These are phyloP conservation scores for Sphagnum magellanicum DNA, from an alignment of 228 moss, liverwort and hornwort species.

Conservation along the genomic window DNA sequence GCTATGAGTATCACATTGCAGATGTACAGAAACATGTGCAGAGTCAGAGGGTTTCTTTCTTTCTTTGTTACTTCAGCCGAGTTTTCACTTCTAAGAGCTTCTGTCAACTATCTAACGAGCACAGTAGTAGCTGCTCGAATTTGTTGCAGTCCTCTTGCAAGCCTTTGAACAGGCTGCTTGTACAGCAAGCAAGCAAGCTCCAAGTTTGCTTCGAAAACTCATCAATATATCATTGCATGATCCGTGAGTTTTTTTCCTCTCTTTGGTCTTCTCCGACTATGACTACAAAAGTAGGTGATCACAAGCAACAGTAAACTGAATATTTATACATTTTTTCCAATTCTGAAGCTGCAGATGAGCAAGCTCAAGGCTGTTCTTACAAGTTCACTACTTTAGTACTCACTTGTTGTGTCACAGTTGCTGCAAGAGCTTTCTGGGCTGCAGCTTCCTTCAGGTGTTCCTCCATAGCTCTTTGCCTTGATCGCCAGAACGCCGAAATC, in stretches of 20 bases:
- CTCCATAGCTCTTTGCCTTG: constrained; percentile 31
- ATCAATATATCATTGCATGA: too few relatives aligned
- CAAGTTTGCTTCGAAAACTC: too few relatives aligned
- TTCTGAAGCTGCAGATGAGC: neutral
- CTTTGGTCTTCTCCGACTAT: neutral
- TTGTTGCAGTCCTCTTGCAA: too few relatives aligned
- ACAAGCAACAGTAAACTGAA: too few relatives aligned
- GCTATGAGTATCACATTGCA: too few relatives aligned
- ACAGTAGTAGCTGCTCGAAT: too few relatives aligned
- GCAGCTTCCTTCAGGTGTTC: constrained; percentile 28
- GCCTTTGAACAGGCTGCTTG: too few relatives aligned
- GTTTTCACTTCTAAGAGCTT: too few relatives aligned
- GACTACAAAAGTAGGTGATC: too few relatives aligned
- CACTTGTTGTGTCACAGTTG: constrained; percentile 8
- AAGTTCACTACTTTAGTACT: neutral
- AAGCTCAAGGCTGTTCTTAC: neutral
- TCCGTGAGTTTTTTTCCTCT: neutral
- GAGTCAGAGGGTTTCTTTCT: neutral
- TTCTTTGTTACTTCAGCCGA: neutral
- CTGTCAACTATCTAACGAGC: too few relatives aligned
- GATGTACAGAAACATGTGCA: neutral
- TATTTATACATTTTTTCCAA: too few relatives aligned
- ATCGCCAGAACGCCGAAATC: constrained; percentile 53
- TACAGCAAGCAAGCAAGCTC: too few relatives aligned
- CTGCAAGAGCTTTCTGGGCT: constrained; percentile 13